Conservation (phyloP, 495 filamentous ascomycete genomes). For the Aspergillus sclerotioniger region DNA sequence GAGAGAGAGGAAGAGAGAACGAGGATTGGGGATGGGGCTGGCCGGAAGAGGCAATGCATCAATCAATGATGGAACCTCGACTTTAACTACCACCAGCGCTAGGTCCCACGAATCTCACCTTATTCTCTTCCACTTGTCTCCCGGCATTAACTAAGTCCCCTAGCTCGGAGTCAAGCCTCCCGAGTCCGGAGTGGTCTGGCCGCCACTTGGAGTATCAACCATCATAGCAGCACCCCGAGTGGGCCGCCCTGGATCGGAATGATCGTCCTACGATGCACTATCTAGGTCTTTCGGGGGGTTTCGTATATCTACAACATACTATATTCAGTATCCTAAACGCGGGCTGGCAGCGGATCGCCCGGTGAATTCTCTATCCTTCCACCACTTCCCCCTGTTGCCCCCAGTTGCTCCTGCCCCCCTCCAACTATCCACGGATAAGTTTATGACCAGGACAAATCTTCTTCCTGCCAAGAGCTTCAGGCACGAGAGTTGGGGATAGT, state of each 20-base stretch:
- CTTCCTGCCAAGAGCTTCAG: not conserved
- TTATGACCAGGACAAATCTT: not conserved
- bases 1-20: constrained; percentile 1
- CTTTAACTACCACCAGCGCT: constrained; percentile 1
- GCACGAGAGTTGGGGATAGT: not conserved
- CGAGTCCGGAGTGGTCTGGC: not conserved
- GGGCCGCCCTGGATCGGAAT: not conserved
- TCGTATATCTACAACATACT: not conserved
- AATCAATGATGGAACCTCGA: not conserved
- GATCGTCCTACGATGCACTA: not conserved
- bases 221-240: not conserved
- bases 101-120: not conserved
- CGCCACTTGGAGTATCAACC: not conserved
- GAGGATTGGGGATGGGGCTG: constrained; percentile 5
- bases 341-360: not conserved
- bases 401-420: no score
- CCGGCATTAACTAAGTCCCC: not conserved
- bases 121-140: not conserved
- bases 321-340: not conserved
- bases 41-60: constrained; percentile 1
- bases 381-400: no score
- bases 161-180: not conserved
- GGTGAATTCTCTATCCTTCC: not conserved
- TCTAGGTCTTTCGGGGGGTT: not conserved
- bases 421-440: not conserved